A percentile compares a stretch with the other conserved stretches of the same genome.
These are phyloP conservation scores for Ambrosia hybrid DNA, from an alignment of 140 eudicot species.

Conservation along the genomic window DNA sequence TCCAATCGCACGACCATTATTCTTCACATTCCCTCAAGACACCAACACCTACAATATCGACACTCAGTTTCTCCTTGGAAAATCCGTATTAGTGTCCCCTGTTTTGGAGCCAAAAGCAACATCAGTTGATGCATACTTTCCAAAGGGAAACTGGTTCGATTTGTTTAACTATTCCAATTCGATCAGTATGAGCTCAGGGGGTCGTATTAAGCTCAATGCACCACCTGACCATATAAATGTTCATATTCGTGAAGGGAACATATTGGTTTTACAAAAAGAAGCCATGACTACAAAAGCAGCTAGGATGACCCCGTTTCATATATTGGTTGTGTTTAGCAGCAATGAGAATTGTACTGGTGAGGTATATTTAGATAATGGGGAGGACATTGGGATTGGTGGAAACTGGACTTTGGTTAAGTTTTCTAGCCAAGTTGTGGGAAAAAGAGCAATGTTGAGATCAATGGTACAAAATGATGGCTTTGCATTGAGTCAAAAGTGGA, in stretches of 20 bases:
- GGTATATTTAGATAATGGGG: constrained; percentile 79
- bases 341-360: constrained; percentile 53
- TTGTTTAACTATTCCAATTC: constrained; percentile 57
- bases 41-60: constrained; percentile 51
- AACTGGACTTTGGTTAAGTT: constrained; percentile 50
- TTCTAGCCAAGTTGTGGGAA: constrained; percentile 22
- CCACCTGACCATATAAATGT: constrained; percentile 67
- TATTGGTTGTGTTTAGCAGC: constrained; percentile 52
- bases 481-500: constrained; percentile 50
- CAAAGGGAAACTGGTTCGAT: constrained; percentile 85
- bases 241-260: constrained; percentile 75
- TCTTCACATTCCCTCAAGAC: constrained; percentile 76
- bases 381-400: constrained; percentile 48
- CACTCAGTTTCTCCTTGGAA: constrained; percentile 76
- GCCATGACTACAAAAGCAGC: constrained; percentile 65
- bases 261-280: constrained; percentile 69
- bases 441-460: constrained; percentile 35
- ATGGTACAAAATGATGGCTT: constrained; percentile 54
- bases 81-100: constrained; percentile 77
- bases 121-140: constrained; percentile 66
- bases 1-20: constrained; percentile 78
- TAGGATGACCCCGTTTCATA: constrained; percentile 49
- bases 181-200: constrained; percentile 40
- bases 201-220: constrained; percentile 49
- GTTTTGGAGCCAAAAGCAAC: constrained; percentile 44